Evolutionary conservation across 495 filamentous ascomycete species (phyloP).

Genomic region (Hypoxylon lienhwacheense): DNA sequence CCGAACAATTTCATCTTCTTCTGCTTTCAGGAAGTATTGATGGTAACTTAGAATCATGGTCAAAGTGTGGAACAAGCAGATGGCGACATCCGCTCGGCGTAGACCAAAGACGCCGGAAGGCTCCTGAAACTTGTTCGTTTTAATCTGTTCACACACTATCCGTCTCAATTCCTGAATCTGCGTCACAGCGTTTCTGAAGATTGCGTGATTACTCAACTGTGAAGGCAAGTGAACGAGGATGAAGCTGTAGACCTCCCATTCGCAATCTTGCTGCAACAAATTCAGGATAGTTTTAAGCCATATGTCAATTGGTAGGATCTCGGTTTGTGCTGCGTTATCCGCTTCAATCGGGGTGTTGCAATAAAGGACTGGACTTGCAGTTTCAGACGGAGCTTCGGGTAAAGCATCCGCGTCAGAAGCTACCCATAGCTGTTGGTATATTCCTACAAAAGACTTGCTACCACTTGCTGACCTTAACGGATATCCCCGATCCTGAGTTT

Average conservation of each 20-base stretch:
- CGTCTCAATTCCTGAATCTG: constrained; percentile 78
- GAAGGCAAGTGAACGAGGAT: constrained; percentile 82
- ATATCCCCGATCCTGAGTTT: constrained; percentile 41
- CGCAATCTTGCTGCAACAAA: constrained; percentile 71
- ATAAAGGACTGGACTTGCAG: constrained; percentile 50
- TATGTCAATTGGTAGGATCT: constrained; percentile 63
- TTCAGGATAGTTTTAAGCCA: constrained; percentile 78
- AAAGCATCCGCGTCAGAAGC: constrained; percentile 55
- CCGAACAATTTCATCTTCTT: constrained; percentile 86
- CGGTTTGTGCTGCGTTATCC: constrained; percentile 10
- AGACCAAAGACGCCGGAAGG: constrained; percentile 73
- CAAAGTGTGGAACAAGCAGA: constrained; percentile 82
- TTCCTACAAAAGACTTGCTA: constrained; percentile 37
- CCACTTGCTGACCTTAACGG: constrained; percentile 43
- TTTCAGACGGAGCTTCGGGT: constrained; percentile 46
- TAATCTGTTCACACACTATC: constrained; percentile 78
- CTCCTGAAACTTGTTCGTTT: constrained; percentile 70
- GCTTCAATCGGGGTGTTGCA: constrained; percentile 13
- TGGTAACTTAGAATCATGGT: constrained; percentile 87
- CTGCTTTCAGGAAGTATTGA: constrained; percentile 75
- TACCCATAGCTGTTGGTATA: constrained; percentile 54
- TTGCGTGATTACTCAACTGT: constrained; percentile 85
- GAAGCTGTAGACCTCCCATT: constrained; percentile 96
- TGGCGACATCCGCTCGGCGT: constrained; percentile 83
- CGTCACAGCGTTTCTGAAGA: constrained; percentile 70